These are phyloP conservation scores for Vairimorpha apis DNA, from an alignment of 371 early-diverging fungal genomes.

Conservation along the genomic window DNA sequence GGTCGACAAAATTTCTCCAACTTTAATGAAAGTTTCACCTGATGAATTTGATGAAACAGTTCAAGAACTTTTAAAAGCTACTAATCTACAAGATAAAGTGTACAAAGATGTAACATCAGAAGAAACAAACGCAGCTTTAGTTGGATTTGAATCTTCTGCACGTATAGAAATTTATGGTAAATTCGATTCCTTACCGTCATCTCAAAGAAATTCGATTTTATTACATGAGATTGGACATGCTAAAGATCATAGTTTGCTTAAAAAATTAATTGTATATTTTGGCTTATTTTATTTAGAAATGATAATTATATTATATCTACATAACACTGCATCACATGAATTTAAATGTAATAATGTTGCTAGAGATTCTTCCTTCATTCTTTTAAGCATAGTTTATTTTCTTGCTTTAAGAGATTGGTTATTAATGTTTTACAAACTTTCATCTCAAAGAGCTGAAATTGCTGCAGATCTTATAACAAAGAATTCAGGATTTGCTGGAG, in stretches of 20 bases:
- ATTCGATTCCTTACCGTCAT: conserved; percentile 35
- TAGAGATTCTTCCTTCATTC: conserved; percentile 50
- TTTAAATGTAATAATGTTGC: conserved; percentile 46
- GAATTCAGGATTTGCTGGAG: conserved; percentile 47
- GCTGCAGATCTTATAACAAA: conserved; percentile 62
- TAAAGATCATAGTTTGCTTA: conserved; percentile 56
- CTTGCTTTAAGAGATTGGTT: conserved; percentile 51
- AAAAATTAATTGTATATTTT: conserved; percentile 57
- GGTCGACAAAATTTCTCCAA: conserved; percentile 42
- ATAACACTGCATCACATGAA: conserved; percentile 30
- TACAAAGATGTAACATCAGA: conserved; percentile 47
- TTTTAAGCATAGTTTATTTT: conserved; percentile 53
- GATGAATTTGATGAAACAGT: conserved; percentile 47
- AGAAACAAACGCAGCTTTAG: conserved; percentile 60
- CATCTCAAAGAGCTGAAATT: conserved; percentile 61
- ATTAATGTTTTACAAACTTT: conserved; percentile 58
- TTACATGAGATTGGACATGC: conserved; percentile 64
- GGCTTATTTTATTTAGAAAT: conserved; percentile 46
- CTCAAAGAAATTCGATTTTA: conserved; percentile 58
- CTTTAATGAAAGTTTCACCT: conserved; percentile 39
- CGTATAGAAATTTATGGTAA: conserved; percentile 63
- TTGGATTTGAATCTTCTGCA: conserved; percentile 54
- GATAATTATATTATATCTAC: conserved; percentile 42
- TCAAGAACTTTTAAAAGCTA: conserved; percentile 43
- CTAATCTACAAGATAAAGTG: conserved; percentile 47